Conservation (phyloP, 306 rosid species). For the Neltuma alba region DNA sequence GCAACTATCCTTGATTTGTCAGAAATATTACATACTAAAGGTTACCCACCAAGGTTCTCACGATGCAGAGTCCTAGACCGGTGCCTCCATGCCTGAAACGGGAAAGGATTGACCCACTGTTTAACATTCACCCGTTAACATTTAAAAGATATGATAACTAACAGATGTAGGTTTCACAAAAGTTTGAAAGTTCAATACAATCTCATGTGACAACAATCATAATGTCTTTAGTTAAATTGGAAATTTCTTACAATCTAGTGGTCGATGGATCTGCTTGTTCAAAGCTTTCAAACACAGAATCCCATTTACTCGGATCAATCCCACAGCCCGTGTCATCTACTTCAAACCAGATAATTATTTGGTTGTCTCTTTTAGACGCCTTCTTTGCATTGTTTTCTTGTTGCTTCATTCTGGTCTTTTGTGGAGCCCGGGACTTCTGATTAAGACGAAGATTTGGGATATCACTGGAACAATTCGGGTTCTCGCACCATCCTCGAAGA, state of each 20-base stretch:
- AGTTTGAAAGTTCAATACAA: constrained; percentile 19
- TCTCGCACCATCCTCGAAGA: constrained; percentile 91
- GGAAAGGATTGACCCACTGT: constrained; percentile 21
- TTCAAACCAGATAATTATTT: constrained; percentile 89
- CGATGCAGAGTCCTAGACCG: constrained; percentile 98
- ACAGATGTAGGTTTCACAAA: constrained; percentile 14
- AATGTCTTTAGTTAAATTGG: constrained; percentile 1
- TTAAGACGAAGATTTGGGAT: constrained; percentile 48
- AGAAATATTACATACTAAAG: constrained; percentile 25
- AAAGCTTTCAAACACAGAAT: constrained; percentile 96
- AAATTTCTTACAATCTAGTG: constrained; percentile 79
- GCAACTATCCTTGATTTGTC: constrained; percentile 23
- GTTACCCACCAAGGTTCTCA: constrained; percentile 84
- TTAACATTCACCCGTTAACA: constrained; percentile 11
- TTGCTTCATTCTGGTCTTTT: constrained; percentile 66
- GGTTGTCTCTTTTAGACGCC: constrained; percentile 61
- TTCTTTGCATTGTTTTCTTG: constrained; percentile 60
- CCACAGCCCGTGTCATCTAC: constrained; percentile 97
- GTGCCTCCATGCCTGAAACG: constrained; percentile 98
- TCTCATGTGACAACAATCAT: constrained; percentile 16
- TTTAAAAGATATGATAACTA: constrained; percentile 27
- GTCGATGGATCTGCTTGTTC: constrained; percentile 99
- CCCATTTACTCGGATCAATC: constrained; percentile 98
- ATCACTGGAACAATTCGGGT: constrained; percentile 43
- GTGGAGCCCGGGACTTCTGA: constrained; percentile 55